Conservation (phyloP, 1,139 yeast species). For the Ogataea hybrid region DNA sequence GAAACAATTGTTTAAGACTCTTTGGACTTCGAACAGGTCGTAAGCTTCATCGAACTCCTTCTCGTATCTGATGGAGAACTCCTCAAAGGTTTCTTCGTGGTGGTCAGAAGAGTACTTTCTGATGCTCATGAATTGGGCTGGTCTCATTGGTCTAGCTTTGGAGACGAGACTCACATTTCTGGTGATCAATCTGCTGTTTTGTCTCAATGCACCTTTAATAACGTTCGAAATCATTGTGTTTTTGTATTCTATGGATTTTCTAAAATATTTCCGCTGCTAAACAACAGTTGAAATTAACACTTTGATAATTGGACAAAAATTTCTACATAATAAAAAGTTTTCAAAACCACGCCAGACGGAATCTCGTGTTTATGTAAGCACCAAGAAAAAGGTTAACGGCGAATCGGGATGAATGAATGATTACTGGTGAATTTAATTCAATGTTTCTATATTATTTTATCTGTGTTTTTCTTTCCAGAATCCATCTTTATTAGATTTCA, state of each 20-base stretch:
- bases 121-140: conserved; percentile 29
- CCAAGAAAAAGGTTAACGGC: too few species aligned
- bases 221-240: conserved; percentile 45
- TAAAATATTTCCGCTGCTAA: conserved; percentile 10
- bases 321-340: conserved; percentile 8
- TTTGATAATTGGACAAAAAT: conserved; percentile 23
- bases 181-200: conserved; percentile 31
- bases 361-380: conserved; percentile 4
- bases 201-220: conserved; percentile 54
- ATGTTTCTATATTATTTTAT: too few species aligned
- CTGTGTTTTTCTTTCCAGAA: conserved; percentile 22
- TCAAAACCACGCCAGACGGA: conserved; percentile 6
- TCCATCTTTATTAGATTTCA: conserved; percentile 26
- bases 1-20: conserved; percentile 93
- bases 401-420: too few species aligned
- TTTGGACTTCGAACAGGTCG: conserved; percentile 93
- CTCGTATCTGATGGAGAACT: conserved; percentile 90
- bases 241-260: conserved; percentile 3
- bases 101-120: conserved; percentile 69
- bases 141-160: conserved; percentile 8
- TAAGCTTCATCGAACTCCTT: conserved; percentile 97
- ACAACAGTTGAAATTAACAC: conserved; percentile 21
- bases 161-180: conserved; percentile 28
- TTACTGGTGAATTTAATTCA: too few species aligned
- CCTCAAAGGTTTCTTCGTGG: conserved; percentile 91